A percentile compares a stretch with the other conserved stretches of the same genome.
These are phyloP conservation scores for Rhytidiadelphus loreus DNA, from an alignment of 225 moss, liverwort and hornwort genomes.

Conservation along the genomic window DNA sequence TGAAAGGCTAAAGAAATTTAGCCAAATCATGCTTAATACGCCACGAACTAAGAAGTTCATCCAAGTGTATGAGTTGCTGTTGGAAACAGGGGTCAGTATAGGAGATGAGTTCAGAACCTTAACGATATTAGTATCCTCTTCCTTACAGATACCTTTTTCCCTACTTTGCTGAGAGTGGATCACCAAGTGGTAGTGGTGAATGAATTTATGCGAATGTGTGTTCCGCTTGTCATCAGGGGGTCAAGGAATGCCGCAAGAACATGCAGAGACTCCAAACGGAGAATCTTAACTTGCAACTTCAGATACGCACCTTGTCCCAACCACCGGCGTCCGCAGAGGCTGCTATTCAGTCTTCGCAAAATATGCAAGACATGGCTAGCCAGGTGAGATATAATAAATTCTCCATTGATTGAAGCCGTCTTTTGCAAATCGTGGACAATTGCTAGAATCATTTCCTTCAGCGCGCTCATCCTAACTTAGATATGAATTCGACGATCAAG, in stretches of 20 bases:
- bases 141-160: background rate
- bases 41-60: background rate
- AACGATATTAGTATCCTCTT: background rate
- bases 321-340: background rate
- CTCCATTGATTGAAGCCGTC: background rate
- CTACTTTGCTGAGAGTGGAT: background rate
- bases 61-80: background rate
- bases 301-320: constrained; percentile 7
- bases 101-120: background rate
- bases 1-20: background rate
- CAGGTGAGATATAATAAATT: constrained; percentile 1
- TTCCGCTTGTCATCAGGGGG: constrained; percentile 18
- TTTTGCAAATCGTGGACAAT: background rate
- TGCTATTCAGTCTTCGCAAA: constrained; percentile 3
- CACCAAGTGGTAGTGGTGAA: background rate
- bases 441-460: background rate
- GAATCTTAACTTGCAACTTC: constrained; percentile 26
- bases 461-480: background rate
- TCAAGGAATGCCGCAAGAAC: constrained; percentile 40
- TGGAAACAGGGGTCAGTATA: too few relatives aligned
- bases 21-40: background rate
- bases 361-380: constrained; percentile 14
- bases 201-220: background rate
- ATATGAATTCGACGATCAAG: background rate
- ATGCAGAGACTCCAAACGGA: constrained; percentile 36